Base-by-base conservation (phyloP, 306 rosid species). In the Castanea crenata region DNA sequence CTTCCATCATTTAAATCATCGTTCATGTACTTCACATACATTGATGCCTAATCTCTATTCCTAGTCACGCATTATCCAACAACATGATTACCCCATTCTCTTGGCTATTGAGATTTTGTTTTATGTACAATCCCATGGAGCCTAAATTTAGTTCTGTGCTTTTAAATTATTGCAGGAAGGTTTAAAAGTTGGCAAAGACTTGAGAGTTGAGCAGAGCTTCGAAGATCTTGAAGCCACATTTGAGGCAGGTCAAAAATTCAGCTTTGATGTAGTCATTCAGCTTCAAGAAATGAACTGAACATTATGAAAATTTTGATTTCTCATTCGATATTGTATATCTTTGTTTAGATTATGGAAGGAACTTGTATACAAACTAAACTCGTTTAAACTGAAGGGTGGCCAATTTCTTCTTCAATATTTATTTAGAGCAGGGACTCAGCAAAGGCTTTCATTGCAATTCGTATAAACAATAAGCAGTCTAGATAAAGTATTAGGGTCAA, bases 171-270 rank as follows among this genome's bases (percentile, higher is more conserved):
- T 77, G 78, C 97, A 92, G 97, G 93, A 89, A 80, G 76, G 79
- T 57, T 85, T 92, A 79, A 81, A 79, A 71, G 97, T 88, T 35
- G 65, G 85, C 82, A 85, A 84, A 71, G 89, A 94, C 82, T 78
- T 94, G 85, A 86, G 94, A 83, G 87, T 92, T 55, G 95, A 92
- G 74, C 97, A 94, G 83, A 90, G 95, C 83, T 86, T 90, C 58
- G 97, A 92, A 81, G 95, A 94, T 87, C 97, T 94, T 65, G 93
- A 91, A 83, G 80, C 76, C 41, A 74, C 77, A 6, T 92, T 94
- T 75, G 94, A 86, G 81, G 85, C 75, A 4, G 97, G 96, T 52
- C 87, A 92, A 79, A 76, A 80, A 5, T 94, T 94, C 89, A 81
- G 85, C 76, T 94, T 94, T 71, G 93, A 88, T 63, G 93, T 86